Evolutionary conservation across 352 stramenopile species (phyloP).

Genomic region (Phytophthora crassamura): DNA sequence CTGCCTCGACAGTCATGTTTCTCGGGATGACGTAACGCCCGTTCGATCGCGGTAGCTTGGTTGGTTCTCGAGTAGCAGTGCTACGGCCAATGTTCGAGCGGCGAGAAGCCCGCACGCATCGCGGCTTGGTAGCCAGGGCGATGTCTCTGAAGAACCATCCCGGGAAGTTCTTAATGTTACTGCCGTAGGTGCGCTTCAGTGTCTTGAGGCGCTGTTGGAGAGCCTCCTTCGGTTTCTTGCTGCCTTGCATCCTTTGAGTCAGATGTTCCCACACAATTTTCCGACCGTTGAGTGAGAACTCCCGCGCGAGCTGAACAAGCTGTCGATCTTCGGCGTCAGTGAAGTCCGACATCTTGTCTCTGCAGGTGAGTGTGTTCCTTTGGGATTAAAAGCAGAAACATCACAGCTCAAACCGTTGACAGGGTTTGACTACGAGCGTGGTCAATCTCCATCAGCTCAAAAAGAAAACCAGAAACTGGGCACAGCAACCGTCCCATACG

Average conservation of each 20-base stretch:
- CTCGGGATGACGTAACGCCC: neutral
- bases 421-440: conserved; percentile 18
- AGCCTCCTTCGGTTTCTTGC: conserved; percentile 40
- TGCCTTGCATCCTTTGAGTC: conserved; percentile 32
- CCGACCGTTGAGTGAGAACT: conserved; percentile 13
- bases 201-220: conserved; percentile 64
- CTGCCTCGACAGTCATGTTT: neutral
- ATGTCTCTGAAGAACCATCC: conserved; percentile 47
- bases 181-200: conserved; percentile 56
- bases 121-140: neutral
- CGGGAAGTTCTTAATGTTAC: conserved; percentile 40
- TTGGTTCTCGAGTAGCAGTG: neutral
- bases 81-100: neutral
- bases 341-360: conserved; percentile 55
- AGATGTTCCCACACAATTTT: conserved; percentile 47
- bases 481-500: conserved; percentile 13
- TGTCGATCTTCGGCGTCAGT: conserved; percentile 63
- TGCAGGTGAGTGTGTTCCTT: neutral
- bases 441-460: conserved; percentile 37
- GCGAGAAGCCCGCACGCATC: neutral
- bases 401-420: conserved; percentile 10
- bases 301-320: conserved; percentile 50
- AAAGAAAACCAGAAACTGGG: conserved; percentile 7
- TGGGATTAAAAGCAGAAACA: neutral
- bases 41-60: conserved; percentile 8